Evolutionary conservation across 2,329 filamentous ascomycete species (phyloP).

Genomic region (Claviceps cyperi): DNA sequence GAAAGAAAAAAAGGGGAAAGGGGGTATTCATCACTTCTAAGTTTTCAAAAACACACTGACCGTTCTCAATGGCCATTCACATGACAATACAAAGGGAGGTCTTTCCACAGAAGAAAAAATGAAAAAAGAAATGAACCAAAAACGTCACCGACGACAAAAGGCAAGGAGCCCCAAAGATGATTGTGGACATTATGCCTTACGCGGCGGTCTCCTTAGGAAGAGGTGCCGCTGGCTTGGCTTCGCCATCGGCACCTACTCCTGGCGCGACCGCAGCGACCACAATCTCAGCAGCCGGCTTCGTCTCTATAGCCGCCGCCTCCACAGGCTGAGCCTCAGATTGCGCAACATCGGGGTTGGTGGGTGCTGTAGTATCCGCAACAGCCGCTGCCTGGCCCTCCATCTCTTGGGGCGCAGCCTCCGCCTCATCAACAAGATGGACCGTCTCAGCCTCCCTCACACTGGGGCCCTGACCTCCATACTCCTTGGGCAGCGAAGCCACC

Average conservation of each 20-base stretch:
- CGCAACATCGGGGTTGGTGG: constrained; percentile 2
- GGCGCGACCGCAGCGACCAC: neutral
- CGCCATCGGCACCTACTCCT: constrained; percentile 3
- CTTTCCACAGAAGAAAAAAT: neutral
- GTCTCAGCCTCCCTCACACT: constrained; percentile 24
- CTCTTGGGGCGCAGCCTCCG: constrained; percentile 2
- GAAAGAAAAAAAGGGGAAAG: neutral
- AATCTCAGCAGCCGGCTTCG: neutral
- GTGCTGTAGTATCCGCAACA: constrained; percentile 4
- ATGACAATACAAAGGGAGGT: neutral
- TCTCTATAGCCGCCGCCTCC: constrained; percentile 2
- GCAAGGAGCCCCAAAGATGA: neutral
- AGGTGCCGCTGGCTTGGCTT: constrained; percentile 3
- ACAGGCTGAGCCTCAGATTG: constrained; percentile 1
- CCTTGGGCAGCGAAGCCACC: constrained; percentile 51
- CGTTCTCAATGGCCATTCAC: neutral
- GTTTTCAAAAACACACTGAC: neutral
- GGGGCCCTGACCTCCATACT: constrained; percentile 62
- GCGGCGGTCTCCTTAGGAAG: constrained; percentile 3
- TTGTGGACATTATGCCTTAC: neutral
- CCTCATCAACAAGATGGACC: constrained; percentile 14
- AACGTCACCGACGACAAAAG: neutral
- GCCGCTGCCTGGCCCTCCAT: constrained; percentile 3
- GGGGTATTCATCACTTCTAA: constrained; percentile 4
- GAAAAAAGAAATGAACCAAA: neutral